A percentile compares a stretch with the other conserved stretches of the same genome.
phyloP scores from a whole-genome alignment of 2,329 filamentous ascomycete species.

The Didymella glomerata region DNA sequence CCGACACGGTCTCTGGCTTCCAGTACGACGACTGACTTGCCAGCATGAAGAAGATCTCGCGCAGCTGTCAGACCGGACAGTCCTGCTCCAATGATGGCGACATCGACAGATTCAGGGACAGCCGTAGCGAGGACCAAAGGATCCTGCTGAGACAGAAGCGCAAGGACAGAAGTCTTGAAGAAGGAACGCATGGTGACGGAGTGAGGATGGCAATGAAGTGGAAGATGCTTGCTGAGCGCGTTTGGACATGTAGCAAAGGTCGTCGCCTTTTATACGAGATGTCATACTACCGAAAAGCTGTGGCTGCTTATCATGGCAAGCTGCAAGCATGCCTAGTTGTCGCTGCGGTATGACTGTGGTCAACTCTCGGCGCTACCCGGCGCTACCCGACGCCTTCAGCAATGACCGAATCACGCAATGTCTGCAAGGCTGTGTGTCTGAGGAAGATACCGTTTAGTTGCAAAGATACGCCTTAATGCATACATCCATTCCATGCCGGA shows the following conservation, averaged over 20 bases:
- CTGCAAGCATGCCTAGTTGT: neutral
- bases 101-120: slow-evolving; percentile 25
- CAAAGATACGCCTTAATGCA: neutral
- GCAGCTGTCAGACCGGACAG: slow-evolving; percentile 39
- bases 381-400: neutral
- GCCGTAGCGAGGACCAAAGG: neutral
- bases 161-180: neutral
- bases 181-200: neutral
- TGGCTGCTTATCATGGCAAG: neutral
- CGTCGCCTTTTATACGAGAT: neutral
- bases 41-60: slow-evolving; percentile 50
- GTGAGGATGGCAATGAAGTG: neutral
- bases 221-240: neutral
- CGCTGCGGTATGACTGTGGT: neutral
- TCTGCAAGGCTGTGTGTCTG: neutral
- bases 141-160: neutral
- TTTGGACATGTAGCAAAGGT: neutral
- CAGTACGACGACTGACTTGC: slow-evolving; percentile 55
- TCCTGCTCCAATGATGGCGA: slow-evolving; percentile 59
- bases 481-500: neutral
- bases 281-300: neutral
- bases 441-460: neutral
- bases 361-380: neutral
- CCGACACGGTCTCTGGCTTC: slow-evolving; percentile 62
- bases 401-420: neutral